Evolutionary conservation across 1,284 basidiomycete species (phyloP).

Genomic region (Ganoderma meredithae): DNA sequence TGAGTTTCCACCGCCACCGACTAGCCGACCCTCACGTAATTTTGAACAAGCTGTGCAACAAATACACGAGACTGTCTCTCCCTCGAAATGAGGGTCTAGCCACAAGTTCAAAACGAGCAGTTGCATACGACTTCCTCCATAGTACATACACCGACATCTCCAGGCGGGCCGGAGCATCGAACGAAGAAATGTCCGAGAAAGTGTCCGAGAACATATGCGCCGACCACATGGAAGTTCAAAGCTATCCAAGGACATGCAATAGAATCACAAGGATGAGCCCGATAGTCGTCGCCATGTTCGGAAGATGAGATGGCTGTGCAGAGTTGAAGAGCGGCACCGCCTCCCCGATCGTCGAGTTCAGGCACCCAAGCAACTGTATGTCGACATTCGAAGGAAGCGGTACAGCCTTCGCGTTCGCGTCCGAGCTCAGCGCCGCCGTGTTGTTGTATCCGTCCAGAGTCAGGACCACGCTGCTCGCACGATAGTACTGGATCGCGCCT

Average conservation of each 20-base stretch:
- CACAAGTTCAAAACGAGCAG: too few relatives aligned
- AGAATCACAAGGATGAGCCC: background rate
- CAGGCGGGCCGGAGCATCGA: too few relatives aligned
- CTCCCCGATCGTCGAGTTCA: conserved; percentile 61
- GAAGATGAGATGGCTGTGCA: background rate
- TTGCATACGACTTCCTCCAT: too few relatives aligned
- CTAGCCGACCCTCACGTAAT: too few relatives aligned
- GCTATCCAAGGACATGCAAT: background rate
- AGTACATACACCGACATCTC: too few relatives aligned
- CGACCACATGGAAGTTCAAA: too few relatives aligned
- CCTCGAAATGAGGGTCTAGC: too few relatives aligned
- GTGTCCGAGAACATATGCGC: too few relatives aligned
- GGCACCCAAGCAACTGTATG: conserved; percentile 53
- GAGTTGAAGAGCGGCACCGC: conserved; percentile 51
- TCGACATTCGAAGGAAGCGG: conserved; percentile 58
- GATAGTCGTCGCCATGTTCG: too few relatives aligned
- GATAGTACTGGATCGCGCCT: conserved; percentile 65
- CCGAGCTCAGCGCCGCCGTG: conserved; percentile 48
- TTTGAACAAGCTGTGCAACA: too few relatives aligned
- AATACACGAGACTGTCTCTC: too few relatives aligned
- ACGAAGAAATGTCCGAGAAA: background rate
- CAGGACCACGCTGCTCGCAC: conserved; percentile 61
- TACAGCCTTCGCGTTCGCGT: conserved; percentile 53
- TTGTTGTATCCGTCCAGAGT: conserved; percentile 73
- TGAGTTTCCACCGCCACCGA: too few relatives aligned